Conservation (phyloP, 2,329 filamentous ascomycete species). For the Exophiala oligosperma region DNA sequence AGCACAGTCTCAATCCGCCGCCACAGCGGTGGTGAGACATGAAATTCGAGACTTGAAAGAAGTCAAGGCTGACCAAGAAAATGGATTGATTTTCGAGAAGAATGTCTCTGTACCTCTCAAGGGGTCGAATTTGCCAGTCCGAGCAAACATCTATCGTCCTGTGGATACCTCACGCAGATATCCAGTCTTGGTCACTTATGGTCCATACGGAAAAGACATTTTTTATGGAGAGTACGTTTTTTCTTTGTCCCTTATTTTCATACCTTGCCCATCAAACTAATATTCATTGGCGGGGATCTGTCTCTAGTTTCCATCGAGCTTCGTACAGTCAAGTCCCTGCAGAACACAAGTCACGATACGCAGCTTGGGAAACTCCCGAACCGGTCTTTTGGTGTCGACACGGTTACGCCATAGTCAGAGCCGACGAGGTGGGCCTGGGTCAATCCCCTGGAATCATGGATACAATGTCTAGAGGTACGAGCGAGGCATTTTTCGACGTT, state of each 20-base stretch:
- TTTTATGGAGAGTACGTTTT: not conserved
- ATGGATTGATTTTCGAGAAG: conserved; percentile 44
- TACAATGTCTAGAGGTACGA: conserved; percentile 55
- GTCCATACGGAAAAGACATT: conserved; percentile 73
- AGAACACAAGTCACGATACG: too few relatives aligned
- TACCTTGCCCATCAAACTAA: too few relatives aligned
- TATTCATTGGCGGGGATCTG: too few relatives aligned
- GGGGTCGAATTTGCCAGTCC: conserved; percentile 42
- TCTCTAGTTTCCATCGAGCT: too few relatives aligned
- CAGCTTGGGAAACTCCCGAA: conserved; percentile 47
- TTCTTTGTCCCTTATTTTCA: too few relatives aligned
- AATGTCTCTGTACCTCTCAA: conserved; percentile 50
- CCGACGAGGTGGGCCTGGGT: conserved; percentile 54
- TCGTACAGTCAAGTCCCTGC: too few relatives aligned
- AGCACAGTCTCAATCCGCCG: too few relatives aligned
- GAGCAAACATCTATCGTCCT: conserved; percentile 54
- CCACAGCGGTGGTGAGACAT: not conserved
- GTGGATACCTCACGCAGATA: conserved; percentile 40
- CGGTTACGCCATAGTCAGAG: conserved; percentile 58
- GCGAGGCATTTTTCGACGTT: conserved; percentile 53
- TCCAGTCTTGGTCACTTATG: conserved; percentile 69
- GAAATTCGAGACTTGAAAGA: not conserved
- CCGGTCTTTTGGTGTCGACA: conserved; percentile 57
- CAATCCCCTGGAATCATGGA: conserved; percentile 55
- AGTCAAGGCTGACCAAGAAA: not conserved